Conservation (phyloP, 1,284 basidiomycete species). For the Heterobasidion parviporum region DNA sequence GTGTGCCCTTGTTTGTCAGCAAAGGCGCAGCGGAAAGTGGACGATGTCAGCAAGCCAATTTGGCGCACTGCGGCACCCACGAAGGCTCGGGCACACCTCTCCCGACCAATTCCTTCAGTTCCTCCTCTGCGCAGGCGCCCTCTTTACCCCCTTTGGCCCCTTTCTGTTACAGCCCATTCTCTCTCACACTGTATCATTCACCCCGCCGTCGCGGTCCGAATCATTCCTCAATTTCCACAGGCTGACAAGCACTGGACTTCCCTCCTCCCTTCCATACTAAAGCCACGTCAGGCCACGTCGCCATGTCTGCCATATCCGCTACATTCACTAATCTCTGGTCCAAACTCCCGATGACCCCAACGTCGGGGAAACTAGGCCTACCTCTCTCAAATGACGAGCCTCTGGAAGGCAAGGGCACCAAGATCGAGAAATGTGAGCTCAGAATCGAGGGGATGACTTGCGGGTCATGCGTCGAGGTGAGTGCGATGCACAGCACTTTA, state of each 20-base stretch:
- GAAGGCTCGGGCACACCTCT: not conserved
- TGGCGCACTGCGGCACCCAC: not conserved
- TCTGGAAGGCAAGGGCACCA: slow-evolving; percentile 18
- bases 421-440: slow-evolving; percentile 53
- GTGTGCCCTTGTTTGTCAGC: too few relatives aligned
- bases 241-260: not conserved
- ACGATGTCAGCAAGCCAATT: not conserved
- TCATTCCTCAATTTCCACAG: not conserved
- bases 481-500: slow-evolving; percentile 15
- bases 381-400: slow-evolving; percentile 26
- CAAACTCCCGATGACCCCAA: slow-evolving; percentile 15
- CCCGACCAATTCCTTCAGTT: not conserved
- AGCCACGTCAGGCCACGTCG: not conserved
- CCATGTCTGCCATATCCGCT: slow-evolving; percentile 17
- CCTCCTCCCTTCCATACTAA: not conserved
- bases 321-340: slow-evolving; percentile 23
- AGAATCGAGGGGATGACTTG: slow-evolving; percentile 91
- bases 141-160: not conserved
- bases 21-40: too few relatives aligned
- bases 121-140: not conserved
- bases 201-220: not conserved
- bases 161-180: not conserved
- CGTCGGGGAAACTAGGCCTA: slow-evolving; percentile 23
- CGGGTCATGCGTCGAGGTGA: slow-evolving; percentile 82
- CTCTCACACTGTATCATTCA: not conserved